Evolutionary conservation across 1,284 basidiomycete genomes (phyloP).

Genomic region (Apiotrichum montevideense): DNA sequence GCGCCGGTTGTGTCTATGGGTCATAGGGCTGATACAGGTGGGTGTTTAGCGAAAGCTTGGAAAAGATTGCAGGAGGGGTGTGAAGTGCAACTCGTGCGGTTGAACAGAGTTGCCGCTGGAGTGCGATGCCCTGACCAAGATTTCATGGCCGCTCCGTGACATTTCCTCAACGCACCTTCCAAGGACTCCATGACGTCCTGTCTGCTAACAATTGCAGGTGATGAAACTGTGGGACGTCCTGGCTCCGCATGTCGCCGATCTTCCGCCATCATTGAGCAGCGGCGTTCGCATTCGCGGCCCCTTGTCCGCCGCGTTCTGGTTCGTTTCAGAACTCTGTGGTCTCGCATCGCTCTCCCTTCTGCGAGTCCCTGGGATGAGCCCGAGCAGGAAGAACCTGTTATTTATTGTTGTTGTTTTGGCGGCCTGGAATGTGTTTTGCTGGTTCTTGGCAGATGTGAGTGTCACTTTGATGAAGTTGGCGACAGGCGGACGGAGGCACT

Average conservation of each 20-base stretch:
- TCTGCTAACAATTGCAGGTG: conserved; percentile 17
- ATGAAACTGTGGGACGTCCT: conserved; percentile 45
- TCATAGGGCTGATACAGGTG: conserved; percentile 40
- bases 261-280: conserved; percentile 30
- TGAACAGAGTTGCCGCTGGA: background rate
- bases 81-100: no score
- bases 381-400: conserved; percentile 19
- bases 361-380: conserved; percentile 37
- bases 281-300: conserved; percentile 24
- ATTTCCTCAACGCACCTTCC: no score
- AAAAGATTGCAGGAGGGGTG: no score
- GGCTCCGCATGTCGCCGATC: conserved; percentile 25
- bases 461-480: background rate
- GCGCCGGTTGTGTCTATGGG: conserved; percentile 30
- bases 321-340: conserved; percentile 20
- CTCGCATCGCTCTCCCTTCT: conserved; percentile 25
- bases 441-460: conserved; percentile 37
- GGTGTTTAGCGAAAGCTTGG: background rate
- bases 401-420: conserved; percentile 16
- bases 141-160: no score
- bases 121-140: background rate
- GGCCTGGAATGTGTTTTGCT: conserved; percentile 29
- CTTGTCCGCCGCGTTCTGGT: conserved; percentile 28
- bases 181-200: background rate
- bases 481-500: background rate